Evolutionary conservation across 495 filamentous ascomycete genomes (phyloP), one percentile per base, ranked within the genome.

Genomic region (Jackrogersella multiformis): DNA sequence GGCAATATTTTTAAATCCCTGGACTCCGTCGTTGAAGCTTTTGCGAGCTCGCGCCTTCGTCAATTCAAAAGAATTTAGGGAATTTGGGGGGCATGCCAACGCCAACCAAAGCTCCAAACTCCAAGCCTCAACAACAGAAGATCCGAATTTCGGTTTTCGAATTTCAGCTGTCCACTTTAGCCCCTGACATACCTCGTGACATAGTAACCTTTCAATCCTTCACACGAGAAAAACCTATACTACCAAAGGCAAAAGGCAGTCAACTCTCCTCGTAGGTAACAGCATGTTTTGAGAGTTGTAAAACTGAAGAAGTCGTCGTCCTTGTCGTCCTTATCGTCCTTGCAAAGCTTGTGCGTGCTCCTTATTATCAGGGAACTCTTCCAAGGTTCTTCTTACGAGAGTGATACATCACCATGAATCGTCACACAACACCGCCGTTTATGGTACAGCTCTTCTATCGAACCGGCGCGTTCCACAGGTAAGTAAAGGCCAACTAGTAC

Each of bases 381-480:
- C 41, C 41, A 21, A 48, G 44, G 10, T 48, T 26, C 21, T 15
- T 48, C 45, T 52, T 38, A 52, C 53, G 58, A 41, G 49, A 69
- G 66, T 60, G 24, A 56, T 69, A 56, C 41, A 38, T 64, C 30
- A 92, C 78, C 87, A 92, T 74, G 87, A 60, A 74, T 46, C 92
- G 79, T 52, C 57, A 66, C 44, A 82, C 86, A 38, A 92, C 89
- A 30, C 87, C 90, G 1, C 95, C 95, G 36, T 97, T 97, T 81
- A 87, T 94, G 72, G 83, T 99, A 13, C 94, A 91, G 75, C 86
- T 97, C 69, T 97, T 94, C 82, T 96, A 96, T 79, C 85, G 88
- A 60, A 83, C 79, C 5, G 86, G 88, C 70, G 83, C 82, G 41
- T 96, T 89, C 70, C 90, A 94, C 81, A 82, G 86, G 89, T 90